phyloP scores from a whole-genome alignment of 2,329 filamentous ascomycete genomes.

The Volutella citrinella region DNA sequence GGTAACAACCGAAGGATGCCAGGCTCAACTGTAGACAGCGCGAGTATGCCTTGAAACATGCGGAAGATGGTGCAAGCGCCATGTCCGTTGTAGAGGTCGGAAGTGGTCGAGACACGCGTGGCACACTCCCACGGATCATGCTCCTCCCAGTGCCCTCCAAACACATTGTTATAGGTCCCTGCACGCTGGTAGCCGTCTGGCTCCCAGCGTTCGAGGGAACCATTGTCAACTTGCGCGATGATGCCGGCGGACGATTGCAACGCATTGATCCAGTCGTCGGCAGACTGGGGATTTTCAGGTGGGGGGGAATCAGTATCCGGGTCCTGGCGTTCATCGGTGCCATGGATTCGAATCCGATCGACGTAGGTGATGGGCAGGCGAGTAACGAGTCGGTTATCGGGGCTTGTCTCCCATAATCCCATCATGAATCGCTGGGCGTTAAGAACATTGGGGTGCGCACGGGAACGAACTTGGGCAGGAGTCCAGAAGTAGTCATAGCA shows the following conservation, averaged over 20 bases:
- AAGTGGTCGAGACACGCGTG: conserved; percentile 50
- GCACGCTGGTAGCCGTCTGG: conserved; percentile 61
- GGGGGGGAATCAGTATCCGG: conserved; percentile 18
- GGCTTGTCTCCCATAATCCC: conserved; percentile 58
- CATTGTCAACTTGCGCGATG: conserved; percentile 68
- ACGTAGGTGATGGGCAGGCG: conserved; percentile 65
- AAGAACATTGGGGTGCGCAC: conserved; percentile 63
- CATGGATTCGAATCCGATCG: conserved; percentile 66
- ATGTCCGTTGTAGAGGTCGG: conserved; percentile 56
- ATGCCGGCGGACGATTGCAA: conserved; percentile 44
- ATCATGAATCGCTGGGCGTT: conserved; percentile 64
- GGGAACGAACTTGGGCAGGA: conserved; percentile 64
- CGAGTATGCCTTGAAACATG: conserved; percentile 57
- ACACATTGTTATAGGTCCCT: conserved; percentile 54
- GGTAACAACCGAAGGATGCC: conserved; percentile 71
- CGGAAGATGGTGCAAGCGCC: conserved; percentile 57
- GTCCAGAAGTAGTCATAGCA: conserved; percentile 76
- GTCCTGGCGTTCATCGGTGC: conserved; percentile 35
- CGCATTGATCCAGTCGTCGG: conserved; percentile 38
- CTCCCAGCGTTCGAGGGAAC: conserved; percentile 71
- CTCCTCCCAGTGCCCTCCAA: conserved; percentile 52
- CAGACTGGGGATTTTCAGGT: conserved; percentile 27
- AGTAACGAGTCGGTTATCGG: conserved; percentile 56
- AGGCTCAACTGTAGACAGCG: conserved; percentile 55
- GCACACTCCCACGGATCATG: conserved; percentile 56